These are phyloP conservation scores for Hymenoscyphus infarciens DNA, from an alignment of 2,329 filamentous ascomycete genomes.

Conservation along the genomic window DNA sequence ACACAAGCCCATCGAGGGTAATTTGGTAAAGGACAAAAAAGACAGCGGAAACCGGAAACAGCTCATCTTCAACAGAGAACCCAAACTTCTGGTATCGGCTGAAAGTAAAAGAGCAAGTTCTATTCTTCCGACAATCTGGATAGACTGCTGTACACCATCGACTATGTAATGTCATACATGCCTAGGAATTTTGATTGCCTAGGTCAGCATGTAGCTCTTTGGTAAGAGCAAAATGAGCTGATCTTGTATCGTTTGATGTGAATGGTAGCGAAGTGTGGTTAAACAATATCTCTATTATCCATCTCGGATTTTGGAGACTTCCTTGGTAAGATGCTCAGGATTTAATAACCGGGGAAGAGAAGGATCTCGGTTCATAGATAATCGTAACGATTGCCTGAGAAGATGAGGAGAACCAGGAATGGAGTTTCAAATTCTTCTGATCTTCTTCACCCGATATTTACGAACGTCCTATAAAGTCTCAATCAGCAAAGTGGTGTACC, in stretches of 20 bases:
- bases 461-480: too few species aligned
- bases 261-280: neutral
- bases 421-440: neutral
- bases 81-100: neutral
- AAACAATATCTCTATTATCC: neutral
- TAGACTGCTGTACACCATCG: neutral
- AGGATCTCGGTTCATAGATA: too few species aligned
- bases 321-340: too few species aligned
- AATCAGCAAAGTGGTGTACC: neutral
- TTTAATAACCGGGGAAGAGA: too few species aligned
- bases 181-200: neutral
- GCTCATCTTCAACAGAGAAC: neutral
- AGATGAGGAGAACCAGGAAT: too few species aligned
- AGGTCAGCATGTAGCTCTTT: neutral
- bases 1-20: too few species aligned
- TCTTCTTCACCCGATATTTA: neutral
- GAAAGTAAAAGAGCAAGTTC: neutral
- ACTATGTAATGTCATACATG: neutral
- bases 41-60: neutral
- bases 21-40: too few species aligned
- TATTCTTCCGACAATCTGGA: neutral
- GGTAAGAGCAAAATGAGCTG: neutral
- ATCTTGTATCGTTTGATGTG: neutral
- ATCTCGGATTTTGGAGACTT: neutral
- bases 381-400: too few species aligned